A percentile compares a stretch with the other conserved stretches of the same genome.
Evolutionary conservation across 2,329 filamentous ascomycete species (phyloP).

Genomic region (Fusarium sacchari): DNA sequence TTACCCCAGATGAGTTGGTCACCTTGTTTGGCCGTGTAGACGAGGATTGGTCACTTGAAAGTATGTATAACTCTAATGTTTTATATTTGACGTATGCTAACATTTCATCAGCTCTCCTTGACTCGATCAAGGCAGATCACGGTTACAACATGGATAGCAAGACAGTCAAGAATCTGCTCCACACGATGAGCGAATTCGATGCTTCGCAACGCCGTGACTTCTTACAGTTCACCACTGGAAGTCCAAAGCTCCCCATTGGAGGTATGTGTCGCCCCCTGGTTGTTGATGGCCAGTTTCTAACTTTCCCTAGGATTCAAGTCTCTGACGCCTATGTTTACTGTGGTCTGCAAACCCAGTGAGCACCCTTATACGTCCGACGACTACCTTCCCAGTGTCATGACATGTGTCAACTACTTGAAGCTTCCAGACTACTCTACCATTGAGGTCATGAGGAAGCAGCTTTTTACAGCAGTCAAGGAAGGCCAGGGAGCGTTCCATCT

Average conservation of each 20-base stretch:
- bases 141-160: slow-evolving; percentile 99
- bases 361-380: slow-evolving; percentile 93
- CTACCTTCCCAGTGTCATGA: slow-evolving; percentile 99
- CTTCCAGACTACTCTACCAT: slow-evolving; percentile 91
- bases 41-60: slow-evolving; percentile 98
- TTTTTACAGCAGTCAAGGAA: slow-evolving; percentile 89
- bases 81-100: neutral
- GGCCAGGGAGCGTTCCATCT: slow-evolving; percentile 98
- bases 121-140: slow-evolving; percentile 98
- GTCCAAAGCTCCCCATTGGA: slow-evolving; percentile 96
- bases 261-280: slow-evolving; percentile 66
- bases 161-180: slow-evolving; percentile 91
- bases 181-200: slow-evolving; percentile 90
- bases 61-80: slow-evolving; percentile 63
- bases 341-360: slow-evolving; percentile 98
- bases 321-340: slow-evolving; percentile 97
- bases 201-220: slow-evolving; percentile 85
- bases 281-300: slow-evolving; percentile 7
- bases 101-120: slow-evolving; percentile 78
- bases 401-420: slow-evolving; percentile 98
- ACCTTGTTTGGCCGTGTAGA: slow-evolving; percentile 93
- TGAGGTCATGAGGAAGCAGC: slow-evolving; percentile 78
- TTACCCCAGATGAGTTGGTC: slow-evolving; percentile 94
- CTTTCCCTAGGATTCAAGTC: slow-evolving; percentile 83
- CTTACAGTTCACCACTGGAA: slow-evolving; percentile 96